These are phyloP conservation scores for Candida dajiaensis DNA, from an alignment of 805 yeast species.

Conservation along the genomic window DNA sequence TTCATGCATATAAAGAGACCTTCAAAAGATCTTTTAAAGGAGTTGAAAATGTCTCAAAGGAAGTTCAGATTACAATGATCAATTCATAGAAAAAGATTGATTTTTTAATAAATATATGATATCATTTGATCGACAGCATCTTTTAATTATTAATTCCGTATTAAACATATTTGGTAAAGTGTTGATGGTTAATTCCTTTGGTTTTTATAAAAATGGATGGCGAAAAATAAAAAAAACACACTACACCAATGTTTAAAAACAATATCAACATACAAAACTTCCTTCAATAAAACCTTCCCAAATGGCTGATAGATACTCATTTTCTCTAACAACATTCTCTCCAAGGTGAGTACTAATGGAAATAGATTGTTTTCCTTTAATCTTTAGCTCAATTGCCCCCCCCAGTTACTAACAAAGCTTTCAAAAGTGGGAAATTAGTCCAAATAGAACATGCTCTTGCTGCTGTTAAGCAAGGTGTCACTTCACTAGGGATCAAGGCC, in stretches of 20 bases:
- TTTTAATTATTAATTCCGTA: too few relatives aligned
- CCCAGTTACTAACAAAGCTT: constrained; percentile 8
- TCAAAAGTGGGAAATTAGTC: constrained; percentile 81
- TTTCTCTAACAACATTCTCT: constrained; percentile 94
- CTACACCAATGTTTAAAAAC: neutral
- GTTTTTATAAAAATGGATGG: constrained; percentile 11
- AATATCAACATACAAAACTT: too few relatives aligned
- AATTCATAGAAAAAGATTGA: too few relatives aligned
- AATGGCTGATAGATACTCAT: constrained; percentile 98
- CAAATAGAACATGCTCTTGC: constrained; percentile 97
- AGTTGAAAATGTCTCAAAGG: constrained; percentile 37
- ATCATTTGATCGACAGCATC: too few relatives aligned
- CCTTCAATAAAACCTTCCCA: too few relatives aligned
- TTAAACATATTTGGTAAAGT: too few relatives aligned
- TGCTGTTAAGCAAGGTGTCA: constrained; percentile 97
- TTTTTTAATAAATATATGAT: too few relatives aligned
- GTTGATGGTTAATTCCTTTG: too few relatives aligned
- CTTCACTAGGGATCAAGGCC: constrained; percentile 90
- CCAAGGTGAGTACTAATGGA: constrained; percentile 54
- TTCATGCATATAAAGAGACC: constrained; percentile 76
- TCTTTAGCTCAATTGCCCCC: too few relatives aligned
- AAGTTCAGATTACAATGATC: constrained; percentile 11
- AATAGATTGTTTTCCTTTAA: too few relatives aligned
- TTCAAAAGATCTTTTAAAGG: constrained; percentile 32
- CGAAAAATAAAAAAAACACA: constrained; percentile 5